These are phyloP conservation scores for Fonsecaea multimorphosa DNA, from an alignment of 2,329 filamentous ascomycete genomes.

Conservation along the genomic window DNA sequence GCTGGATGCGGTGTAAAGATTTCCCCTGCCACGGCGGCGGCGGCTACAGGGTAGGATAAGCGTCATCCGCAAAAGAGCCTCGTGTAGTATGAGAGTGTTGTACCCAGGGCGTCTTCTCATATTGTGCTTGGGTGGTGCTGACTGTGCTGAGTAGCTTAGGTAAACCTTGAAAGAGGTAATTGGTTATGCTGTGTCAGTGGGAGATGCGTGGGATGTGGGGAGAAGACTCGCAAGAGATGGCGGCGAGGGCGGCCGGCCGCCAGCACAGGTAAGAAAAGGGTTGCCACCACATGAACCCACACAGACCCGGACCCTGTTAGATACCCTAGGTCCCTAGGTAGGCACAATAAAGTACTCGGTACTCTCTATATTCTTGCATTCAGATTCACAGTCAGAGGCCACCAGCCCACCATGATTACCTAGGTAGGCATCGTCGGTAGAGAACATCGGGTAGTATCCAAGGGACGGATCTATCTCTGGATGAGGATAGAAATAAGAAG, in stretches of 20 bases:
- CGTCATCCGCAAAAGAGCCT: background rate
- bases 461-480: no score
- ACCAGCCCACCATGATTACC: background rate
- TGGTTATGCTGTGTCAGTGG: no score
- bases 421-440: background rate
- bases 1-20: background rate
- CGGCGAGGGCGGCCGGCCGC: no score
- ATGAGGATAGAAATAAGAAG: constrained; percentile 1
- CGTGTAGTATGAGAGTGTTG: background rate
- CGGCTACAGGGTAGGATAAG: background rate
- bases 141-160: background rate
- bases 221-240: background rate
- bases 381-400: background rate
- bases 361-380: no score
- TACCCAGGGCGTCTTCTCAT: background rate
- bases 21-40: background rate
- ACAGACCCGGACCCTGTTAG: background rate
- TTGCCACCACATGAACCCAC: constrained; percentile 4
- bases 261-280: background rate
- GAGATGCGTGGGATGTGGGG: background rate
- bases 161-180: background rate
- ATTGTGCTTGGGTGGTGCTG: no score
- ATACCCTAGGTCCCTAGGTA: no score
- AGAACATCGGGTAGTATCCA: background rate
- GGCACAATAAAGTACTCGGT: no score